Evolutionary conservation across 2,329 filamentous ascomycete species (phyloP), one percentile per base, ranked within the genome.

Genomic region (Alternaria novae-zelandiae): DNA sequence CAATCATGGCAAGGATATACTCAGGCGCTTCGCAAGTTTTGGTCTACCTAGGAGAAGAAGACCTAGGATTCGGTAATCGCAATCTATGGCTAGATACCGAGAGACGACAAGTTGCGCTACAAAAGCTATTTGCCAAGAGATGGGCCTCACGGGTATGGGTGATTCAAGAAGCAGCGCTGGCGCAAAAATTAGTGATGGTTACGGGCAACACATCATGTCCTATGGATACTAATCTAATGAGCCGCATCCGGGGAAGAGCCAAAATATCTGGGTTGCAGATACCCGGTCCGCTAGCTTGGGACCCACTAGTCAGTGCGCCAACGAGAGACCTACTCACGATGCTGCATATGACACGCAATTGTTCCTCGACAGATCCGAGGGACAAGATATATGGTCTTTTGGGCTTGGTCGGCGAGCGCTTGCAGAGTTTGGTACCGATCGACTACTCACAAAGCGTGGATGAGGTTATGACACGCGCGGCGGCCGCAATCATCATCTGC

Each of bases 161-260:
- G 13, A 54, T 71, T 23, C 73, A 70, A 54, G 67, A 66, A 26
- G 63, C 73, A 28, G 69, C 70, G 25, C 36, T 63, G 21, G 60
- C 60, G 17, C 56, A 53, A n/a, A 67, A 64, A 20, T 32, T 65
- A 4, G n/a, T 61, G 32, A 64, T 67, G 62, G 50, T 67, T 20
- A 67, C 47, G 12, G 64, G 64, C 4, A 53, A 59, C n/a, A 53
- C 54, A 25, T 45, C 51, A 3, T 65, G 54, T 43, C 46, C 25
- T 17, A 54, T 64, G 45, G 58, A 62, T 11, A 51, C 50, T 7
- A 57, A 62, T 15, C 7, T 67, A n/a, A 57, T 65, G 54, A 59
- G 55, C 17, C 64, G 64, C 8, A 64, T 67, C 20, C 57, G 64
- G 11, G 64, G 58, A 28, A 46, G 64, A 67, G 64, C 64, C 10